Evolutionary conservation across 768 basidiomycete species (phyloP).

Genomic region (Dioszegia hungarica): DNA sequence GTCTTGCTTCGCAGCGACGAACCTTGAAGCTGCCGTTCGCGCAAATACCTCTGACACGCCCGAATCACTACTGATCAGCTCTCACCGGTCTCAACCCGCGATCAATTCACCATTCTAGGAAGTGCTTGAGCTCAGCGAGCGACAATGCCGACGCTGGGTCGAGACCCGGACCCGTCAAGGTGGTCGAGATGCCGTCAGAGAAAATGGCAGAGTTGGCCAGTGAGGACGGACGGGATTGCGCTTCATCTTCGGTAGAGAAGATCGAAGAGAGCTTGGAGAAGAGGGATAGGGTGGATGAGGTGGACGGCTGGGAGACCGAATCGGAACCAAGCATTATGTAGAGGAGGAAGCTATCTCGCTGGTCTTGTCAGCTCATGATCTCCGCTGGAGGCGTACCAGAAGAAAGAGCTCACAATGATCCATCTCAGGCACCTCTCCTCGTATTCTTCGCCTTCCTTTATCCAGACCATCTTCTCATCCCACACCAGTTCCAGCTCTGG

Average conservation of each 20-base stretch:
- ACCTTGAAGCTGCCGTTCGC: slow-evolving; percentile 16
- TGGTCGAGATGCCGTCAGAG: neutral
- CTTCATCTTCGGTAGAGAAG: neutral
- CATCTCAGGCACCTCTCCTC: slow-evolving; percentile 15
- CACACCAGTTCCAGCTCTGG: slow-evolving; percentile 20
- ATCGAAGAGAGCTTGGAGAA: slow-evolving; percentile 8
- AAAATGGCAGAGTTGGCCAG: slow-evolving; percentile 7
- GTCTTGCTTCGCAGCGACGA: slow-evolving; percentile 19
- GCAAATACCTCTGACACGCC: slow-evolving; percentile 21
- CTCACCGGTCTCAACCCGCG: no score
- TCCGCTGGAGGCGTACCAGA: neutral
- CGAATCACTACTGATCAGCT: slow-evolving; percentile 5
- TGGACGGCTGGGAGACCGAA: neutral
- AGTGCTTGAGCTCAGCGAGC: slow-evolving; percentile 18
- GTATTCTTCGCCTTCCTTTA: neutral
- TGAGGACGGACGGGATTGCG: neutral
- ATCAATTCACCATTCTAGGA: slow-evolving; percentile 4
- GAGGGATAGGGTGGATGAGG: slow-evolving; percentile 8
- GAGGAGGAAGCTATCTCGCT: slow-evolving; percentile 25
- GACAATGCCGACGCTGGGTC: slow-evolving; percentile 10
- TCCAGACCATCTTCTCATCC: slow-evolving; percentile 12
- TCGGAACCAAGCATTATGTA: slow-evolving; percentile 4
- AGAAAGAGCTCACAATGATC: slow-evolving; percentile 26
- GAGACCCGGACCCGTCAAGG: slow-evolving; percentile 13
- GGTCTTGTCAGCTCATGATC: neutral